A percentile compares a stretch with the other conserved stretches of the same genome.
These are phyloP conservation scores for Fusarium lateritium DNA, from an alignment of 2,329 filamentous ascomycete species.

Conservation along the genomic window DNA sequence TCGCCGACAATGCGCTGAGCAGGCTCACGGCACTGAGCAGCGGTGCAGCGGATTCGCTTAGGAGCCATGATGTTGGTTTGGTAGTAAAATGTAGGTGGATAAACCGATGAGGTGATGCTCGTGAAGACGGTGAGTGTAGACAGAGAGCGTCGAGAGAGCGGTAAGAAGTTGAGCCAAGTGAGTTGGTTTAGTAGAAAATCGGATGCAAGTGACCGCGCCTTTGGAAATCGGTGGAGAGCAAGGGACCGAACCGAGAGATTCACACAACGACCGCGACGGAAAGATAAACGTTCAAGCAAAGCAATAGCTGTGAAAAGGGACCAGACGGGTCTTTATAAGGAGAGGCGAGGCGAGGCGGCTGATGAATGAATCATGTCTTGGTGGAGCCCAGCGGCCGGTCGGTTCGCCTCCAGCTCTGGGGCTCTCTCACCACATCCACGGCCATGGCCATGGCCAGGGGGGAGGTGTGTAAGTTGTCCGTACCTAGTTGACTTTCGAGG, in stretches of 20 bases:
- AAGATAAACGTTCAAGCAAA: conserved; percentile 28
- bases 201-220: conserved; percentile 34
- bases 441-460: conserved; percentile 29
- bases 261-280: conserved; percentile 38
- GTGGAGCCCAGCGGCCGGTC: conserved; percentile 47
- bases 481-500: conserved; percentile 8
- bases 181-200: conserved; percentile 7
- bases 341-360: conserved; percentile 46
- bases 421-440: conserved; percentile 39
- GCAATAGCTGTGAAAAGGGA: conserved; percentile 17
- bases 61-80: conserved; percentile 68
- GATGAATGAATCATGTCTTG: conserved; percentile 52
- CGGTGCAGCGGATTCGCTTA: conserved; percentile 87
- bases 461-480: conserved; percentile 30
- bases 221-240: conserved; percentile 30
- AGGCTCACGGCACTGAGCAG: conserved; percentile 88
- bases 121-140: conserved; percentile 32
- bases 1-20: conserved; percentile 96
- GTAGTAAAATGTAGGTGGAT: conserved; percentile 4
- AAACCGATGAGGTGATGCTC: conserved; percentile 23
- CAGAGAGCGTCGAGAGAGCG: conserved; percentile 19
- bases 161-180: conserved; percentile 22
- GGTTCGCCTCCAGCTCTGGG: conserved; percentile 48
- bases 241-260: conserved; percentile 30
- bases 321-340: conserved; percentile 45